phyloP scores from a whole-genome alignment of 441 rosid genomes.

The Geranium incanum region DNA sequence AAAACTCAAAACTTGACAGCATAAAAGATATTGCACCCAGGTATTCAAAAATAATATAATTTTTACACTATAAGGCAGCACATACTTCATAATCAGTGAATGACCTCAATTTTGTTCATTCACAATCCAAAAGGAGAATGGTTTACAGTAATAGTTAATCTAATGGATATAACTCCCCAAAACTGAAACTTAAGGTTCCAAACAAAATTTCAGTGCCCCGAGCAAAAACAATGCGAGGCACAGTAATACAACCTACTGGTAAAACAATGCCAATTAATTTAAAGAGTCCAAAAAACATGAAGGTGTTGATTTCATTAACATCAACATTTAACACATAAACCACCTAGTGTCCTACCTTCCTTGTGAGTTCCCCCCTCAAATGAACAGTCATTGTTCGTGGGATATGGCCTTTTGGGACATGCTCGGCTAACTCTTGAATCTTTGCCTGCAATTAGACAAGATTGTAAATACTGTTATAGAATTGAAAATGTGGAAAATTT shows the following conservation, averaged over 20 bases:
- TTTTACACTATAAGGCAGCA: not conserved
- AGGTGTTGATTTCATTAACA: conserved; percentile 13
- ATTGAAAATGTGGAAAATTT: not conserved
- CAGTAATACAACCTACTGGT: not conserved
- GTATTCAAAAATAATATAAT: not conserved
- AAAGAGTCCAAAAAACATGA: not conserved
- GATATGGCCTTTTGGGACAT: conserved; percentile 97
- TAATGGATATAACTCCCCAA: not conserved
- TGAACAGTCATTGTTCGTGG: conserved; percentile 95
- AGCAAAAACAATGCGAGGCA: not conserved
- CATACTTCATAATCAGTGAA: conserved; percentile 1
- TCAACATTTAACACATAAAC: conserved; percentile 13
- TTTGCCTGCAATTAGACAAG: conserved; percentile 58
- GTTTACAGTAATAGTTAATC: not conserved
- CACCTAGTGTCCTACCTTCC: conserved; percentile 86
- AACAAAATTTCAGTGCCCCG: not conserved
- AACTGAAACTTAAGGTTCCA: not conserved
- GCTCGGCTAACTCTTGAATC: conserved; percentile 97
- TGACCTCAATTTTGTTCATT: not conserved
- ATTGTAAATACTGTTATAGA: not conserved
- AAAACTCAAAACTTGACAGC: not conserved
- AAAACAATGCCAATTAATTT: not conserved
- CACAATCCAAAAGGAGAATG: not conserved
- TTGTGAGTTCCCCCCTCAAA: conserved; percentile 93
- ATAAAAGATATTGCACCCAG: not conserved